Evolutionary conservation across 2,329 filamentous ascomycete species (phyloP).

Genomic region (Sordariomycetes sp.): DNA sequence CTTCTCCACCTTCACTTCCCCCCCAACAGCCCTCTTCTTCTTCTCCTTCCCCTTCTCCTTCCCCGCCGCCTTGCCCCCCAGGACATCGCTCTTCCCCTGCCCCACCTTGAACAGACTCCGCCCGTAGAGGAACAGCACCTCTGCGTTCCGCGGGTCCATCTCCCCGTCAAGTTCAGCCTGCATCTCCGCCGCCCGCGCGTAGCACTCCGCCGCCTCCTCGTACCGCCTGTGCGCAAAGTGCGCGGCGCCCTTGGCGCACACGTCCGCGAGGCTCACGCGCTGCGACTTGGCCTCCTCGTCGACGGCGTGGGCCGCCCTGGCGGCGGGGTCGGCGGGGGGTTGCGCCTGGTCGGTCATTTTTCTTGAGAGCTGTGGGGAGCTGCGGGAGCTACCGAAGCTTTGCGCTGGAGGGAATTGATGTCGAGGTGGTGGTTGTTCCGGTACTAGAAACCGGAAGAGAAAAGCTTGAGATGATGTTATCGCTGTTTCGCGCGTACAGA

Average conservation of each 20-base stretch:
- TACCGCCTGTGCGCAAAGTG: constrained; percentile 87
- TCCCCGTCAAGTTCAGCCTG: constrained; percentile 90
- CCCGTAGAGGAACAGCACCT: constrained; percentile 88
- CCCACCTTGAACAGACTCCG: constrained; percentile 89
- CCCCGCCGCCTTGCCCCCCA: constrained; percentile 64
- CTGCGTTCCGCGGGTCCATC: constrained; percentile 78
- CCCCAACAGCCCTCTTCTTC: constrained; percentile 18
- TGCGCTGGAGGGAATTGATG: background rate
- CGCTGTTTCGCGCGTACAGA: background rate
- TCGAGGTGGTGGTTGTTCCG: background rate
- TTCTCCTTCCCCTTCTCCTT: constrained; percentile 21
- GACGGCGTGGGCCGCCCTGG: background rate
- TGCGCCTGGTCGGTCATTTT: constrained; percentile 1
- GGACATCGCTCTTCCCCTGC: constrained; percentile 84
- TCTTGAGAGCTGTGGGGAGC: background rate
- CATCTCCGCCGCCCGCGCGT: constrained; percentile 76
- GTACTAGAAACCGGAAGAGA: background rate
- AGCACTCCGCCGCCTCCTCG: constrained; percentile 72
- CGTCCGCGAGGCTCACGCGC: constrained; percentile 59
- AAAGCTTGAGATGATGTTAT: too few relatives aligned
- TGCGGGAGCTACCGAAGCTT: background rate
- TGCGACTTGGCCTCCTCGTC: constrained; percentile 30
- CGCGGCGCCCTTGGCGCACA: constrained; percentile 67
- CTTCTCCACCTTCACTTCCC: constrained; percentile 5
- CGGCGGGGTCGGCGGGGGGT: background rate